Evolutionary conservation across 2,329 filamentous ascomycete genomes (phyloP).

Genomic region (Mycocentrospora acerina): DNA sequence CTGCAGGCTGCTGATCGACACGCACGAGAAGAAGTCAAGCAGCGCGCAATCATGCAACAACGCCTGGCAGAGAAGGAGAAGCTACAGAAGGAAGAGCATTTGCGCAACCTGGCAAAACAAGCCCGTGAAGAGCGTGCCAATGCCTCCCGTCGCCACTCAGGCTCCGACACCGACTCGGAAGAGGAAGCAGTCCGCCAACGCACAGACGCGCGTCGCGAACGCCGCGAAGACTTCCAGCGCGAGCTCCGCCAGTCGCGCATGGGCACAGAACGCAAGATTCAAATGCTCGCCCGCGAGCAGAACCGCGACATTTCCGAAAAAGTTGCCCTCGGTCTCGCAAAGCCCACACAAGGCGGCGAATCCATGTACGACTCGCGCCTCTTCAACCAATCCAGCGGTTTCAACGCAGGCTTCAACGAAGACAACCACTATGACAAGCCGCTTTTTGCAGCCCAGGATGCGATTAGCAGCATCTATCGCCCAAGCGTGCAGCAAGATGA

Average conservation of each 20-base stretch:
- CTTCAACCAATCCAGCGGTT: constrained; percentile 92
- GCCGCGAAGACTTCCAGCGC: constrained; percentile 78
- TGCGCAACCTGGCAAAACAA: constrained; percentile 85
- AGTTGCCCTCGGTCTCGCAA: constrained; percentile 89
- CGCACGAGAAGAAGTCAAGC: constrained; percentile 91
- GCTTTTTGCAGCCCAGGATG: constrained; percentile 92
- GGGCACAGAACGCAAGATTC: constrained; percentile 87
- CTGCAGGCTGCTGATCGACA: constrained; percentile 93
- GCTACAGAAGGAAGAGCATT: constrained; percentile 85
- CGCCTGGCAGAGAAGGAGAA: constrained; percentile 96
- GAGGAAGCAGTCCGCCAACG: constrained; percentile 73
- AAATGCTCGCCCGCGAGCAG: constrained; percentile 92
- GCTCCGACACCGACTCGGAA: constrained; percentile 54
- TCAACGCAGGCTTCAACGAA: constrained; percentile 92
- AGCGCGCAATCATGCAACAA: constrained; percentile 93
- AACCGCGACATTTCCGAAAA: constrained; percentile 97
- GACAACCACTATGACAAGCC: constrained; percentile 98
- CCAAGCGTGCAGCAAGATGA: constrained; percentile 70
- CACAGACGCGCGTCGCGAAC: constrained; percentile 75
- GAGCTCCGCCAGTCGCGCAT: constrained; percentile 92
- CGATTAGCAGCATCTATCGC: constrained; percentile 90
- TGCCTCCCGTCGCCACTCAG: constrained; percentile 43
- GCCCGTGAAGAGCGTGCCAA: constrained; percentile 77
- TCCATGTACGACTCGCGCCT: constrained; percentile 96
- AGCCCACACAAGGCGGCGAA: constrained; percentile 88